Base-by-base conservation (phyloP, 768 basidiomycete species). In the Dendrothele bispora region DNA sequence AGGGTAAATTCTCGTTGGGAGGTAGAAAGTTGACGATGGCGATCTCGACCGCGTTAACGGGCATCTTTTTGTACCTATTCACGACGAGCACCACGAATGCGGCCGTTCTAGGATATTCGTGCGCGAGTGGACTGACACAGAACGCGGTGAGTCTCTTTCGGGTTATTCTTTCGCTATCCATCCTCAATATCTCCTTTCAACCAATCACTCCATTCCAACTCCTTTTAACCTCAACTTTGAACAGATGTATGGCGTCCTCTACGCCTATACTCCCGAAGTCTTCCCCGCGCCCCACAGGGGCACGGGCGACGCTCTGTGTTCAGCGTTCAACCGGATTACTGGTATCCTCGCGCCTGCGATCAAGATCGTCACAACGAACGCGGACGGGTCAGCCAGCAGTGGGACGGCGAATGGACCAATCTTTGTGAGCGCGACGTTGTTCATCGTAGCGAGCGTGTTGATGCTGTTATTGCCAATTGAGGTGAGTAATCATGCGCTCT, bases 281-380 rank as follows among this genome's bases (percentile, higher is more conserved):
- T 82, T 83, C 65, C 77, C 80, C 0, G 76, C 77, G 0, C 74
- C 77, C 2, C 77, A 79, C 52, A 71, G 80, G 28, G 80, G 80
- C 3, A 79, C 79, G 0, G 79, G 77, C 8, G 75, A 78, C 46
- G 79, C 78, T 3, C 71, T 71, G 53, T 74, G 61, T 52, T 70
- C 69, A 50, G 73, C 69, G 14, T 67, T 79, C 54, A 80, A 80
- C 55, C 67, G 75, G 28, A 67, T 77, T 30, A 70, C 69, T 28
- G 77, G 74, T 10, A 61, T 79, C 44, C 69, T 78, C 27, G 68
- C 75, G 0, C 77, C 77, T 25, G 63, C 76, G 30, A 74, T 77
- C 58, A 75, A 76, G 51, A 77, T 77, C 29, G 68, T 65, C 7
- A 74, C 72, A 6, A 74, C 71, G 18, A 61, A 62, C 4, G 45